Conservation (phyloP, 2,329 filamentous ascomycete species). For the Shiraia sp. region DNA sequence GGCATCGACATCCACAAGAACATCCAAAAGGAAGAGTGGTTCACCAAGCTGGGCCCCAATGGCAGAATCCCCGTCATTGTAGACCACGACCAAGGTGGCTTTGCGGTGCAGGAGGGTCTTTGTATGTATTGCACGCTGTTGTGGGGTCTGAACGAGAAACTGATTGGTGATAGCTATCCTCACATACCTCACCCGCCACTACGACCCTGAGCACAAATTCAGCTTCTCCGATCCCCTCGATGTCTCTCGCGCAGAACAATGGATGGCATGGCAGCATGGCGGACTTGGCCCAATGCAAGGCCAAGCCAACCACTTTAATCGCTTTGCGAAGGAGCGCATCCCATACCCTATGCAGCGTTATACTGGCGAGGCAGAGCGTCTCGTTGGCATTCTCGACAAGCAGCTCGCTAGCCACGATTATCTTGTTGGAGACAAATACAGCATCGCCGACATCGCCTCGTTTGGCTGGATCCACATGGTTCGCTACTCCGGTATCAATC, state of each 20-base stretch:
- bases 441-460: conserved; percentile 52
- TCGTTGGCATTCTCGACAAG: conserved; percentile 51
- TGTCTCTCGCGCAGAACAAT: conserved; percentile 57
- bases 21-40: conserved; percentile 71
- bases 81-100: conserved; percentile 65
- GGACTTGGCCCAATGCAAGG: conserved; percentile 51
- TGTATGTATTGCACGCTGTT: conserved; percentile 21
- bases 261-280: conserved; percentile 64
- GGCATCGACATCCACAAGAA: conserved; percentile 62
- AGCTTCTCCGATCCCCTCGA: conserved; percentile 54
- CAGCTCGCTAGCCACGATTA: conserved; percentile 48
- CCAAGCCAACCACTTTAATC: conserved; percentile 46
- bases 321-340: conserved; percentile 50
- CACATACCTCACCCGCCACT: conserved; percentile 50
- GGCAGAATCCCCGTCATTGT: conserved; percentile 68
- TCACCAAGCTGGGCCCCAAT: conserved; percentile 65
- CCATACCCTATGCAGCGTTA: conserved; percentile 52
- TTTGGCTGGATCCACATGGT: conserved; percentile 51
- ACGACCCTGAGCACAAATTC: conserved; percentile 53
- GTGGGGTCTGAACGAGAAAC: conserved; percentile 1
- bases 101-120: conserved; percentile 55
- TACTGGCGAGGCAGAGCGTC: conserved; percentile 52
- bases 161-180: conserved; percentile 44
- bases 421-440: conserved; percentile 52
- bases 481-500: conserved; percentile 47